phyloP scores from a whole-genome alignment of 768 basidiomycete genomes.

The Leccinum pellstonianum region DNA sequence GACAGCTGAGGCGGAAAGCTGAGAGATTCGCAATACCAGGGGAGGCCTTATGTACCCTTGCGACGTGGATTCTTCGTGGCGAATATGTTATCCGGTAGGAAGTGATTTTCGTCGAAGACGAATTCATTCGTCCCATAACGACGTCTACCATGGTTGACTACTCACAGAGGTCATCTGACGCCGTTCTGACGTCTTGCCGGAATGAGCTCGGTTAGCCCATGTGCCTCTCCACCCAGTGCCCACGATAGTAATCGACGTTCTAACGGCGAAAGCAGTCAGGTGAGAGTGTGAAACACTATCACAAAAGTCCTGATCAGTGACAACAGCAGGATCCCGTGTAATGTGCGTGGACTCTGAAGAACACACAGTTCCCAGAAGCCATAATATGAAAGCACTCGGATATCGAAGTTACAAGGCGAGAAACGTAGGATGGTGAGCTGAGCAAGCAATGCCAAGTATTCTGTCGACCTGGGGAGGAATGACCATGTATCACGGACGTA shows the following conservation, averaged over 20 bases:
- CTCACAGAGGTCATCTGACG: not conserved
- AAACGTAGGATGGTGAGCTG: not conserved
- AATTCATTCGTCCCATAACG: constrained; percentile 1
- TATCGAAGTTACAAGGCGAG: not conserved
- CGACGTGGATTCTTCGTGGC: not conserved
- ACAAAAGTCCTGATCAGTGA: not conserved
- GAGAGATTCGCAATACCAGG: not conserved
- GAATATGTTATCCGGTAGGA: constrained; percentile 10
- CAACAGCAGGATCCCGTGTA: not conserved
- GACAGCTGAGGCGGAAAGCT: not conserved
- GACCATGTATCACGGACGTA: not conserved
- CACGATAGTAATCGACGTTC: not conserved
- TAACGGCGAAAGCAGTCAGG: not conserved
- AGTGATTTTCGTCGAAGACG: not conserved
- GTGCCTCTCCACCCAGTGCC: not conserved
- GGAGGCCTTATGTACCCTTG: constrained; percentile 13
- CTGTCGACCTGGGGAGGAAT: not conserved
- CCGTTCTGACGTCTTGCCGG: not conserved
- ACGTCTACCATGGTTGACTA: not conserved
- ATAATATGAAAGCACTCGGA: not conserved
- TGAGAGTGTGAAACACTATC: not conserved
- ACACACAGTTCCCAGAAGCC: not conserved
- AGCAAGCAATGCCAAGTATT: too few relatives aligned
- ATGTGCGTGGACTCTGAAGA: not conserved
- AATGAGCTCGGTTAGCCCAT: not conserved